Base-by-base conservation (phyloP, 768 basidiomycete genomes). In the Serendipita sp. region DNA sequence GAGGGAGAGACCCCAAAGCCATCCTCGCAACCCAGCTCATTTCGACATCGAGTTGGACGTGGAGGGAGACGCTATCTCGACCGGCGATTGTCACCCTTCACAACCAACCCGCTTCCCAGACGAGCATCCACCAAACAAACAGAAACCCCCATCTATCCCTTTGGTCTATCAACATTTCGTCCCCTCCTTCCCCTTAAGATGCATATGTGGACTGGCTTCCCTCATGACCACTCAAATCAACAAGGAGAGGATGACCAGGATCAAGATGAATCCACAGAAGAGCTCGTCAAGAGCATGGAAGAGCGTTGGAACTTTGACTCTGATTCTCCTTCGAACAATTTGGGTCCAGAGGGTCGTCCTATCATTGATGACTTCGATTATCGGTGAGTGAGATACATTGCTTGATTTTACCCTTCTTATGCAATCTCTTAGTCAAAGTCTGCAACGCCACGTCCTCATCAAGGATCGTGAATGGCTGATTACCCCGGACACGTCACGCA, bases 51-150 rank as follows among this genome's bases (percentile, higher is more conserved):
- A 7, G 72, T 79, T 63, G 92, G 92, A 0, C 88, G 95, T 62
- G 89, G 88, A 34, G 94, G 94, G 2, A 81, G 89, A 30, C 70
- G 84, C 14, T 75, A 83, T 65, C 67, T 95, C 17, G 92, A 96
- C 73, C 81, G 95, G 56, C 81, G 85, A 22, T 24, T 58, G 53
- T 58, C 53, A 2, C 61, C 61, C 22, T 63, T 67, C 7, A 22
- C 63, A 14, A 17, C 44, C 24, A 63, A 41, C 41, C 51, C 63
- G 28, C 42, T 44, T 17, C 62, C 64, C 22, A 24, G 64, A 31
- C 65, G 64, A 30, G 63, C 66, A 24, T 3, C 61, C 26, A 60
- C 60, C 3, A 42, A 50, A 33, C 34, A 5, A 14, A 38, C 38
- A 14, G 38, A 38, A 14, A 38, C 43, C n/a, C 4, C 62, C 11